Percentiles rank a stretch among this genome's conserved stretches.
phyloP scores from a whole-genome alignment of 257 asterid species.

The Nicotiana sylvestris region DNA sequence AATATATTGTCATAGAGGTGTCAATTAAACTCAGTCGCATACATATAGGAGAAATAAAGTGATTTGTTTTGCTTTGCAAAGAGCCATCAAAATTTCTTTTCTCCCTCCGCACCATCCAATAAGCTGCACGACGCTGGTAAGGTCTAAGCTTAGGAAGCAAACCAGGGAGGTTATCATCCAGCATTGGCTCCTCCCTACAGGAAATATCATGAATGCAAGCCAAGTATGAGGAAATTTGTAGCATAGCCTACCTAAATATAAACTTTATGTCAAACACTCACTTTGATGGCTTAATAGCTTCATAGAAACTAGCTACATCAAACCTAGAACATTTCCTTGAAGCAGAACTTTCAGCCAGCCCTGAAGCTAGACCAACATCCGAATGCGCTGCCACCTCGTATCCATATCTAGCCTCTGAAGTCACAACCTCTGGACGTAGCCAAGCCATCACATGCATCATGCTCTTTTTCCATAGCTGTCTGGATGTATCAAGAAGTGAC shows the following conservation, averaged over 20 bases:
- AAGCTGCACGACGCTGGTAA: constrained; percentile 94
- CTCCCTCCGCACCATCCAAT: constrained; percentile 96
- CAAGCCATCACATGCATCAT: constrained; percentile 84
- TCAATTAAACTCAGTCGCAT: constrained; percentile 66
- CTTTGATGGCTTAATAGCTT: constrained; percentile 96
- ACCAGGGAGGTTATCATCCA: constrained; percentile 62
- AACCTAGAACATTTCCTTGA: constrained; percentile 41
- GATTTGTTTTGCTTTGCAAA: constrained; percentile 40
- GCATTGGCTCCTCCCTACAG: constrained; percentile 70
- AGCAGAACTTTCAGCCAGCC: constrained; percentile 30
- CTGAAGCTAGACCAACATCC: constrained; percentile 34
- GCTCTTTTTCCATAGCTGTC: constrained; percentile 90
- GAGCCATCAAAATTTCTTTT: constrained; percentile 42
- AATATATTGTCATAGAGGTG: constrained; percentile 59
- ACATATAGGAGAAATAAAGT: constrained; percentile 67
- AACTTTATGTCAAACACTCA: constrained; percentile 31
- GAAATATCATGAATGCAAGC: constrained; percentile 14
- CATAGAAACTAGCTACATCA: constrained; percentile 82
- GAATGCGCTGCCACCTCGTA: constrained; percentile 19
- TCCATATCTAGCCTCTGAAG: constrained; percentile 89
- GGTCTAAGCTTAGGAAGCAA: constrained; percentile 93
- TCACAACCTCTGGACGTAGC: constrained; percentile 89
- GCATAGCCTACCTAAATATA: constrained; percentile 1
- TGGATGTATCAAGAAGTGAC: constrained; percentile 64
- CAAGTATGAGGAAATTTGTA: constrained; percentile 12